Evolutionary conservation across 768 basidiomycete genomes (phyloP).

Genomic region (Russula brevipes): DNA sequence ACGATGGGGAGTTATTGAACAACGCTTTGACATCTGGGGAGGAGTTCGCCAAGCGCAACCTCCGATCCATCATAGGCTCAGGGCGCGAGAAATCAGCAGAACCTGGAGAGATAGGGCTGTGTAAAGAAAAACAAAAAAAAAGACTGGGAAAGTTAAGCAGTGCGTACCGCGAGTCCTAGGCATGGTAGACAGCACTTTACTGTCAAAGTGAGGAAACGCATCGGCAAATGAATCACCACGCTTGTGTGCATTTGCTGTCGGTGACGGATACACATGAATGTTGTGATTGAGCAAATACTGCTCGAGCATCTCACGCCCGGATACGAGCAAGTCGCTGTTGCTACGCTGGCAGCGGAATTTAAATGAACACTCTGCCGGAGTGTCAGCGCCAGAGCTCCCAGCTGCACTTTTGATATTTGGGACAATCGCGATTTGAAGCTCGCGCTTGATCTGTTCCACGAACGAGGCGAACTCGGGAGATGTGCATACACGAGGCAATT

Average conservation of each 20-base stretch:
- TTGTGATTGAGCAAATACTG: slow-evolving; percentile 84
- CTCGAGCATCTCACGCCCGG: slow-evolving; percentile 88
- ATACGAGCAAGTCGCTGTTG: slow-evolving; percentile 88
- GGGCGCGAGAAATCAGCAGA: slow-evolving; percentile 72
- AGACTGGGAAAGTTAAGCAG: slow-evolving; percentile 8
- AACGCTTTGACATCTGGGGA: slow-evolving; percentile 94
- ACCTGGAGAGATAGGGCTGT: slow-evolving; percentile 39
- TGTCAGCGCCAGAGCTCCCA: slow-evolving; percentile 52
- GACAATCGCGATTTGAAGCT: slow-evolving; percentile 85
- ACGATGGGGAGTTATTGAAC: slow-evolving; percentile 78
- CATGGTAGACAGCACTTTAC: slow-evolving; percentile 81
- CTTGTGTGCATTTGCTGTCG: slow-evolving; percentile 74
- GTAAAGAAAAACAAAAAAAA: slow-evolving; percentile 17
- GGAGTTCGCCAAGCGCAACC: slow-evolving; percentile 78
- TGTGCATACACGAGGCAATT: slow-evolving; percentile 67
- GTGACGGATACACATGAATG: slow-evolving; percentile 74
- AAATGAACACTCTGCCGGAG: slow-evolving; percentile 77
- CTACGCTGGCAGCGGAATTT: slow-evolving; percentile 94
- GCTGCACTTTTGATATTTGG: slow-evolving; percentile 63
- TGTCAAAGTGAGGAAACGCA: slow-evolving; percentile 94
- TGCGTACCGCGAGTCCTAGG: slow-evolving; percentile 53
- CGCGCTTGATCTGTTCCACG: slow-evolving; percentile 86
- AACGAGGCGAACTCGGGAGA: slow-evolving; percentile 84
- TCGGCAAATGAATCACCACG: slow-evolving; percentile 91
- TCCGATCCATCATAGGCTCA: slow-evolving; percentile 64